Evolutionary conservation across 495 filamentous ascomycete species (phyloP), one percentile per base, ranked within the genome.

Genomic region (Aspergillus sparsus): DNA sequence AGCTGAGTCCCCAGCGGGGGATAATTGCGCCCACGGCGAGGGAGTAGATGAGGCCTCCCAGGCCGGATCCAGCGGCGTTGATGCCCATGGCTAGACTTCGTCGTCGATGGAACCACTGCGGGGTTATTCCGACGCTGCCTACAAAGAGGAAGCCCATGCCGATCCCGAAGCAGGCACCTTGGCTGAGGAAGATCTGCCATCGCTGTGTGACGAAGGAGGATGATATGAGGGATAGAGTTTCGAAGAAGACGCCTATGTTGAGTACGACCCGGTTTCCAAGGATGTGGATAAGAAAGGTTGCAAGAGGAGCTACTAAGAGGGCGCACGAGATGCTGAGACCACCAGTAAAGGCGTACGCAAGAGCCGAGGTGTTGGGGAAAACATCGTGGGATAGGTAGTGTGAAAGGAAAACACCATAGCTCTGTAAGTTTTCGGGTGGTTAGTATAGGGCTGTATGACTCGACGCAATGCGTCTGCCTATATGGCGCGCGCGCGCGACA

Each of bases 131-230:
- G 3, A 89, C 85, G 31, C 83, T 87, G 18, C 84, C 80, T 7
- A 87, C 88, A 71, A 91, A 96, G 16, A 86, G 80, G 57, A 94
- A 88, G 2, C 90, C 89, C 73, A 92, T 82, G 0, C 88, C 91
- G 44, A 85, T 69, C 32, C 91, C 90, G 59, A 94, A 89, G 53
- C 86, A 83, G 7, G 93, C 72, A 9, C 90, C 91, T 68, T 94
- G 90, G 53, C 82, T 84, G 3, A 95, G 82, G 57, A 91, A 85
- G 34, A 91, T 80, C 44, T 90, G 88, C 87, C 87, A 92, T 64
- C 87, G 79, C 42, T 82, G 67, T 7, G 75, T 82, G n/a, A 85
- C 81, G 58, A 90, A 92, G 9, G 85, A 89, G 2, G 87, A 85
- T 5, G 79, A 79, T 57, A 92, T 80, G 55, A 89, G 81, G 1